Percentiles rank a stretch among this genome's conserved stretches.
Conservation (phyloP, 306 rosid genomes). For the Vachellia collinsii region DNA sequence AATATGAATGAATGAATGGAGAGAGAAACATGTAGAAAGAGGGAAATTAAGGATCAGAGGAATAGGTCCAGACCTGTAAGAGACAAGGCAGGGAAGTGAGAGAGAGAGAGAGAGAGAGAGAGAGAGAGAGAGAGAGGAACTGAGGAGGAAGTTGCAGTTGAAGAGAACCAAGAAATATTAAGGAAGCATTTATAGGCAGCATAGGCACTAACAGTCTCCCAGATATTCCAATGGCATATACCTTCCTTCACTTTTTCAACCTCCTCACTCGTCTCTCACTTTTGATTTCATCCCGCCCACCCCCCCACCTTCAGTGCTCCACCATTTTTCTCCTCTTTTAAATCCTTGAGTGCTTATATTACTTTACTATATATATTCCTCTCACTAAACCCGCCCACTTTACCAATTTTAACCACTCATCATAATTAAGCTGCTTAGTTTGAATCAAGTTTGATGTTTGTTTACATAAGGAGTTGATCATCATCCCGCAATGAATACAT, state of each 20-base stretch:
- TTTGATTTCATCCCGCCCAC: too few relatives aligned
- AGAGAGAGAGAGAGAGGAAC: not conserved
- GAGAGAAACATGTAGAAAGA: not conserved
- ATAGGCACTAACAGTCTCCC: not conserved
- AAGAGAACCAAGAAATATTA: not conserved
- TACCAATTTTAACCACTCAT: not conserved
- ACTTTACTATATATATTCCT: not conserved
- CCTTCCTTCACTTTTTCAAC: not conserved
- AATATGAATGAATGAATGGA: not conserved
- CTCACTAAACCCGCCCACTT: not conserved
- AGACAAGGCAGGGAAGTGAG: not conserved
- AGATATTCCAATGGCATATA: conserved; percentile 11
- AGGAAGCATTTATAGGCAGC: not conserved
- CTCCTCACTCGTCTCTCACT: not conserved
- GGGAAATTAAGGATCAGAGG: not conserved
- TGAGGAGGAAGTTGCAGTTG: not conserved
- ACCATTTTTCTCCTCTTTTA: not conserved
- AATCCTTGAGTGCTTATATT: not conserved
- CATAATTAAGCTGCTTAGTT: not conserved
- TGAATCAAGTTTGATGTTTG: not conserved
- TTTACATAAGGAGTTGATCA: not conserved
- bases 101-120: not conserved
- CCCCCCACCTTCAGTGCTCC: not conserved
- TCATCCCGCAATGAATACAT: not conserved
- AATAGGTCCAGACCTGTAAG: not conserved